These are phyloP conservation scores for Teunomyces barrocoloradensis DNA, from an alignment of 805 yeast genomes.

Conservation along the genomic window DNA sequence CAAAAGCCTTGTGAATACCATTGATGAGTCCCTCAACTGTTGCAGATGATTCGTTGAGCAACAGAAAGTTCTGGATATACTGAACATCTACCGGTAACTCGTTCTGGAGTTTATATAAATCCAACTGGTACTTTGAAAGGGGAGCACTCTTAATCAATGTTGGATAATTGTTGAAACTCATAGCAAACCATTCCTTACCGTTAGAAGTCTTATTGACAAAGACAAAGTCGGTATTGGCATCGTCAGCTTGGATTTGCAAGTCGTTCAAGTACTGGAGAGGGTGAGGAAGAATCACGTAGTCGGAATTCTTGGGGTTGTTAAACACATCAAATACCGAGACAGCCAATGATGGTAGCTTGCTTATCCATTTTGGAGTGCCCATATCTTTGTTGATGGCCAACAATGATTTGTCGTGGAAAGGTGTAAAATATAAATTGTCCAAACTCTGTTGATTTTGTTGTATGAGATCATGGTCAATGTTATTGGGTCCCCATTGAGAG, in stretches of 20 bases:
- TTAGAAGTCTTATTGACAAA: constrained; percentile 67
- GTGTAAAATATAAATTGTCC: constrained; percentile 78
- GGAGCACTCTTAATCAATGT: constrained; percentile 81
- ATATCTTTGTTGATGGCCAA: constrained; percentile 68
- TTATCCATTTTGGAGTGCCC: constrained; percentile 79
- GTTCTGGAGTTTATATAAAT: constrained; percentile 25
- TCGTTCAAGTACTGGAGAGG: constrained; percentile 50
- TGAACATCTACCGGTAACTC: constrained; percentile 14
- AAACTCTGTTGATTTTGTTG: constrained; percentile 50
- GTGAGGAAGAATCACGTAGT: constrained; percentile 63
- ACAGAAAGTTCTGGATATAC: constrained; percentile 17
- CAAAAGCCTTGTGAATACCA: constrained; percentile 36
- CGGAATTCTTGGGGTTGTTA: constrained; percentile 18
- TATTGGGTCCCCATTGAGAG: constrained; percentile 89
- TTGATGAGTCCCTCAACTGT: constrained; percentile 27
- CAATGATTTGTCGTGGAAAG: constrained; percentile 77
- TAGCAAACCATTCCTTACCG: constrained; percentile 78
- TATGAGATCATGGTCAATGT: constrained; percentile 61
- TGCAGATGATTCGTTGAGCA: constrained; percentile 12
- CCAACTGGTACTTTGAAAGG: constrained; percentile 55
- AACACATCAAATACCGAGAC: constrained; percentile 80
- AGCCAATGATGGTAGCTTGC: constrained; percentile 66
- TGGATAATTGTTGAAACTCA: constrained; percentile 76
- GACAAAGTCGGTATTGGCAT: constrained; percentile 35
- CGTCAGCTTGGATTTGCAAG: constrained; percentile 22